phyloP scores from a whole-genome alignment of 768 basidiomycete genomes.

The Kwoniella newhampshirensis region DNA sequence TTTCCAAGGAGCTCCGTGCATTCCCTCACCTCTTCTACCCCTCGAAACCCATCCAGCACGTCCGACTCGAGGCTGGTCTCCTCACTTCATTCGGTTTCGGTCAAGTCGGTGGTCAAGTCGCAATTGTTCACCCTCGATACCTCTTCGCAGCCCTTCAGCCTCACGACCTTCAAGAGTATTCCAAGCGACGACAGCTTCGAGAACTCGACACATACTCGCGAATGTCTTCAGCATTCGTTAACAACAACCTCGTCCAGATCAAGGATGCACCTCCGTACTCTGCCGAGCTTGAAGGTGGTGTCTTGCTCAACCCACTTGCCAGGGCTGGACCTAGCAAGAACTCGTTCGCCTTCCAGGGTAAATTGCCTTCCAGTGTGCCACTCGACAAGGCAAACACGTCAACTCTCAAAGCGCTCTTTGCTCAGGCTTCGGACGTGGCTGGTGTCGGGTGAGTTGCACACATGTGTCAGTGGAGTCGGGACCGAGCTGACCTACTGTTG shows the following conservation, averaged over 20 bases:
- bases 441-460: slow-evolving; percentile 68
- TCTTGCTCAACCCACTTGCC: slow-evolving; percentile 88
- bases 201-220: slow-evolving; percentile 57
- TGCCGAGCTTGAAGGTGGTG: slow-evolving; percentile 77
- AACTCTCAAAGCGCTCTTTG: slow-evolving; percentile 62
- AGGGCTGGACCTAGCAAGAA: slow-evolving; percentile 81
- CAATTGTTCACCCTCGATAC: slow-evolving; percentile 86
- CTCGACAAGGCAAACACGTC: slow-evolving; percentile 69
- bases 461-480: too few relatives aligned
- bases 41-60: slow-evolving; percentile 91
- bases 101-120: slow-evolving; percentile 90
- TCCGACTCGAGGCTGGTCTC: slow-evolving; percentile 64
- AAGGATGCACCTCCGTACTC: slow-evolving; percentile 89
- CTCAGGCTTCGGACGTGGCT: slow-evolving; percentile 58
- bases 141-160: slow-evolving; percentile 81
- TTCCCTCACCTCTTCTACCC: slow-evolving; percentile 94
- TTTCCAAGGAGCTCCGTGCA: slow-evolving; percentile 70
- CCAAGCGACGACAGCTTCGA: slow-evolving; percentile 61
- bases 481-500: slow-evolving; percentile 13
- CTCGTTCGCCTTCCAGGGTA: slow-evolving; percentile 74
- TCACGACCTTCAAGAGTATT: slow-evolving; percentile 74
- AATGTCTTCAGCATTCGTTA: slow-evolving; percentile 92
- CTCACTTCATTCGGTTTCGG: slow-evolving; percentile 72
- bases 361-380: slow-evolving; percentile 59
- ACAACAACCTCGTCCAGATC: slow-evolving; percentile 87